phyloP scores from a whole-genome alignment of 1,284 basidiomycete species.

The Baeospora myosura region DNA sequence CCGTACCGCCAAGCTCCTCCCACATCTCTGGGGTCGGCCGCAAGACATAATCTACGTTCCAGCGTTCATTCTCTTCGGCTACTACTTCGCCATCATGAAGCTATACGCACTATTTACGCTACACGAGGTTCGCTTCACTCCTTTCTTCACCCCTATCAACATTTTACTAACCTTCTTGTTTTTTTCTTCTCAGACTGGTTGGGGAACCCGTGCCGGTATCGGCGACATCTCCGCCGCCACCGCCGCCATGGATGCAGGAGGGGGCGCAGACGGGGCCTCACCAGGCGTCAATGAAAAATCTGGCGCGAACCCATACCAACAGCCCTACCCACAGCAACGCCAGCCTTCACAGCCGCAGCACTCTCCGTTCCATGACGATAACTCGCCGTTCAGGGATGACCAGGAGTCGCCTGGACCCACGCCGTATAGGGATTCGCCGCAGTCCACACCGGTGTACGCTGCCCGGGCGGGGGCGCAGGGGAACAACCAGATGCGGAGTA shows the following conservation, averaged over 20 bases:
- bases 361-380: too few relatives aligned
- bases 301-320: too few relatives aligned
- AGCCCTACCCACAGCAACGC: too few relatives aligned
- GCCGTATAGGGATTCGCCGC: too few relatives aligned
- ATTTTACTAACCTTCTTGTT: constrained; percentile 2
- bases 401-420: too few relatives aligned
- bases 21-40: constrained; percentile 81
- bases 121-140: constrained; percentile 49
- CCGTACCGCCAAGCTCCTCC: constrained; percentile 80
- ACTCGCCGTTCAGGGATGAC: too few relatives aligned
- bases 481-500: too few relatives aligned
- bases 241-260: constrained; percentile 42
- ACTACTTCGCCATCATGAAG: constrained; percentile 86
- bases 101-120: constrained; percentile 77
- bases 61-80: constrained; percentile 87
- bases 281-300: too few relatives aligned
- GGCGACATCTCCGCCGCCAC: constrained; percentile 72
- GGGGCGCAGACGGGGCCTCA: too few relatives aligned
- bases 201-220: constrained; percentile 88
- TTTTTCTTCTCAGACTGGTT: constrained; percentile 83
- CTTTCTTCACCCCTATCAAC: constrained; percentile 3
- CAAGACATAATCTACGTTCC: constrained; percentile 85
- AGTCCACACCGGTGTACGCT: too few relatives aligned
- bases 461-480: too few relatives aligned
- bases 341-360: too few relatives aligned